Base-by-base conservation (phyloP, 331 rosid genomes). In the Acacia pycnantha region DNA sequence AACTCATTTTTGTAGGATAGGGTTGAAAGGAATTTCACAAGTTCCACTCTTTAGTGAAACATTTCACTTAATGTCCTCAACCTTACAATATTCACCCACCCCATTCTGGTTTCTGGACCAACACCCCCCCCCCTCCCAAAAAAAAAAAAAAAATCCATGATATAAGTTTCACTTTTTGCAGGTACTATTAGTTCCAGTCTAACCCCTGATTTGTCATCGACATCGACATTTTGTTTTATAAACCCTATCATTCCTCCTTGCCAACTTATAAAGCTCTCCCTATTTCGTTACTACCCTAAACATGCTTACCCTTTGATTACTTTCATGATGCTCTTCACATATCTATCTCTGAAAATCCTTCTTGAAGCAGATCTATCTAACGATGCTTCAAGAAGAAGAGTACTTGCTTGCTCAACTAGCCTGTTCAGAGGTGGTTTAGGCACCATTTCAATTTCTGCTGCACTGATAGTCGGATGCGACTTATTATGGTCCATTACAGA, bases 1-100 rank as follows among this genome's bases (percentile, higher is more conserved):
- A 59, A 44, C 40, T 62, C n/a, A 15, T 62, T 8, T 15, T 18
- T 8, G 41, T 62, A 18, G 53, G 72, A 59, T 79, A 79, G 82
- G 62, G 71, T 58, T 56, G 29, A 24, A 6, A 18, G 27, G 41
- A 18, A 53, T 79, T 41, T 41, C 15, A 27, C 71, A 58, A 41
- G 12, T 59, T 80, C 29, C 83, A 59, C 77, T 56, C 16, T 21
- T 35, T 8, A 44, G 83, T 80, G 77, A 79, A 79, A 79, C 83
- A 71, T 80, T 71, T 80, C 43, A 71, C 78, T 29, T 40, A 10
- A 31, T 62, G 35, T 37, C 51, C 74, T 59, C 16, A 21, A n/a
- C 24, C 48, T 65, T 46, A 31, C 67, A 24, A 50, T 9, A 51
- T 66, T 78, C 75, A 66, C 74, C 50, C 18, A 21, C 53, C 66